These are phyloP conservation scores for Penicillium fimorum DNA, from an alignment of 495 filamentous ascomycete species.

Conservation along the genomic window DNA sequence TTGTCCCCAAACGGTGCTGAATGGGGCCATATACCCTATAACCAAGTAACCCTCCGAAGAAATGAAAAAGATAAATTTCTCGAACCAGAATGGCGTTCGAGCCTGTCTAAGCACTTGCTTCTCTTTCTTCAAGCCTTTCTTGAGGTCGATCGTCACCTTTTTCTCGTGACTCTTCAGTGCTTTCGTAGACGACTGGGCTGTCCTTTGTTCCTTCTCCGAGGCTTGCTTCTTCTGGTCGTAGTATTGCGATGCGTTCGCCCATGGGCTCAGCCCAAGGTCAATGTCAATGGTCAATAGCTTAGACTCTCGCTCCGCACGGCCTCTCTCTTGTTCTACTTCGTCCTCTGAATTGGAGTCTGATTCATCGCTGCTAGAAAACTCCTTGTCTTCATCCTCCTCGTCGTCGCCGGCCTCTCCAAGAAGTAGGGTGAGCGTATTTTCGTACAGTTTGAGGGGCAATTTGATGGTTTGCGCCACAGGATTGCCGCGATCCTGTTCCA, in stretches of 20 bases:
- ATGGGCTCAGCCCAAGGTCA: constrained; percentile 75
- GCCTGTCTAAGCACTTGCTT: constrained; percentile 84
- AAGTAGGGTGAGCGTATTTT: constrained; percentile 81
- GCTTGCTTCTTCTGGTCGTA: constrained; percentile 84
- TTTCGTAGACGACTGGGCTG: constrained; percentile 73
- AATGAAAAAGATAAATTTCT: constrained; percentile 93
- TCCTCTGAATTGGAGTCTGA: constrained; percentile 62
- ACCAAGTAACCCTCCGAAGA: constrained; percentile 95
- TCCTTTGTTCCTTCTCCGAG: constrained; percentile 82
- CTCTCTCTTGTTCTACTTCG: constrained; percentile 39
- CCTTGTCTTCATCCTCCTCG: constrained; percentile 55
- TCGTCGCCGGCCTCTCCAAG: constrained; percentile 68
- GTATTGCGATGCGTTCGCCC: constrained; percentile 87
- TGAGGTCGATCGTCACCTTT: constrained; percentile 83
- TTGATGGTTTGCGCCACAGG: constrained; percentile 85
- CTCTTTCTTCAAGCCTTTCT: constrained; percentile 84
- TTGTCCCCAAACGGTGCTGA: neutral
- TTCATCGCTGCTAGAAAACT: constrained; percentile 56
- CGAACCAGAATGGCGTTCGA: constrained; percentile 85
- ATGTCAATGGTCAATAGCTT: constrained; percentile 69
- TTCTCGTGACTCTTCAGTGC: constrained; percentile 86
- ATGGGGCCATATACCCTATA: constrained; percentile 48
- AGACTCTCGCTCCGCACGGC: constrained; percentile 30
- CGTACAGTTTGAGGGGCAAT: constrained; percentile 80
- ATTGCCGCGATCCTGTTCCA: constrained; percentile 77